Evolutionary conservation across 2,329 filamentous ascomycete genomes (phyloP), one percentile per base, ranked within the genome.

Genomic region (Cladosporium phlei): DNA sequence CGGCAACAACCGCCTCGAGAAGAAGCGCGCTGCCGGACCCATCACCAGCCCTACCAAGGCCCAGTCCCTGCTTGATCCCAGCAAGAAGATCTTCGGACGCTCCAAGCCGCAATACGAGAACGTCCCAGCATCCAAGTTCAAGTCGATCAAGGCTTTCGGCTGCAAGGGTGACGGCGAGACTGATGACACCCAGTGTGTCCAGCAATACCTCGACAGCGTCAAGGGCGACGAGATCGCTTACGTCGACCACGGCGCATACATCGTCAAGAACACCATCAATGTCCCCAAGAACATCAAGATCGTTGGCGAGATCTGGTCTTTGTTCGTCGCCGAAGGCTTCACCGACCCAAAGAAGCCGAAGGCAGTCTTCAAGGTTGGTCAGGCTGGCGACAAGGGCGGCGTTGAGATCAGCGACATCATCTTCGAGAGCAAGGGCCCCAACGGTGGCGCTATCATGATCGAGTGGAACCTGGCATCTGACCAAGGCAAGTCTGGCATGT

Each of bases 321-420:
- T 74, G 76, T 57, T 72, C 68, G 46, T 48, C 8, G 46, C 46
- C n/a, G 30, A 25, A 75, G 53, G 77, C 53, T 97, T 96, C 74
- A 71, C 75, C 52, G 82, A 95, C 64, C 75, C 83, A 66, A 69
- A 72, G 54, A 87, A 89, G 62, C 90, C 89, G 30, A 79, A 83
- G 64, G 80, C 88, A 12, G 85, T 94, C 58, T 87, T 94, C 69
- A 85, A 93, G 64, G 76, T 97, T 48, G 91, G 91, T 39, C 69
- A 86, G 61, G 69, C 78, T 10, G 88, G 88, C 40, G 86, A 95
- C 54, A 74, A 77, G 37, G 91, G 90, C 52, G 75, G 76, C 21
- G 86, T 95, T 38, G 90, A 96, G 70, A 91, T 96, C 61, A 86
- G 82, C 38, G 91, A 96, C 61, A 69, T 95, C 51, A 83, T 95